A percentile compares a stretch with the other conserved stretches of the same genome.
phyloP scores from a whole-genome alignment of 768 basidiomycete species.

The Suillus alpinus region DNA sequence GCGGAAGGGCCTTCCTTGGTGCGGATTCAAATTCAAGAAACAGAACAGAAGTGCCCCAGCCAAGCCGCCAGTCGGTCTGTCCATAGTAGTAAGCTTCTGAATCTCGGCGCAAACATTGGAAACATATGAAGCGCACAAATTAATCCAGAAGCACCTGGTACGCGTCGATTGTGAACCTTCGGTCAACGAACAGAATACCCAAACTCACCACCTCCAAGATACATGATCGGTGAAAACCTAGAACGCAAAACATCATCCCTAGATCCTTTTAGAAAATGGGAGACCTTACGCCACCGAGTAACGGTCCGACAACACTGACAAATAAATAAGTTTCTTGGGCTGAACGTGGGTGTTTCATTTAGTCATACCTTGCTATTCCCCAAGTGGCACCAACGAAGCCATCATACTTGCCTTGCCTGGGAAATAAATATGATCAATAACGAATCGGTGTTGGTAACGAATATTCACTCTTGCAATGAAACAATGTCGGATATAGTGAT shows the following conservation, averaged over 20 bases:
- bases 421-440: background rate
- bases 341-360: background rate
- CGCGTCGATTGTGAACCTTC: constrained; percentile 1
- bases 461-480: constrained; percentile 29
- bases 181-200: background rate
- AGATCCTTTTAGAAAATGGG: background rate
- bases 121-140: constrained; percentile 22
- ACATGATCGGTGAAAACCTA: constrained; percentile 33
- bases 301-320: constrained; percentile 40
- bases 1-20: constrained; percentile 24
- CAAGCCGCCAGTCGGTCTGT: constrained; percentile 34
- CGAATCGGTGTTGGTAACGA: background rate
- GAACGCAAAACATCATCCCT: background rate
- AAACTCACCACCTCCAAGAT: constrained; percentile 38
- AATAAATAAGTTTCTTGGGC: background rate
- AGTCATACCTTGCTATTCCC: constrained; percentile 35
- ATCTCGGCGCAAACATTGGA: background rate
- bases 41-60: constrained; percentile 30
- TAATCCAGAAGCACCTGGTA: constrained; percentile 34
- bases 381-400: constrained; percentile 38
- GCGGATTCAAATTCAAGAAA: constrained; percentile 34
- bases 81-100: background rate
- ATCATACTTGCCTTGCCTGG: constrained; percentile 37
- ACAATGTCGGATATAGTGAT: constrained; percentile 42
- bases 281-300: constrained; percentile 34